Base-by-base conservation (phyloP, 495 filamentous ascomycete species). In the Penicillium simplicissimum region DNA sequence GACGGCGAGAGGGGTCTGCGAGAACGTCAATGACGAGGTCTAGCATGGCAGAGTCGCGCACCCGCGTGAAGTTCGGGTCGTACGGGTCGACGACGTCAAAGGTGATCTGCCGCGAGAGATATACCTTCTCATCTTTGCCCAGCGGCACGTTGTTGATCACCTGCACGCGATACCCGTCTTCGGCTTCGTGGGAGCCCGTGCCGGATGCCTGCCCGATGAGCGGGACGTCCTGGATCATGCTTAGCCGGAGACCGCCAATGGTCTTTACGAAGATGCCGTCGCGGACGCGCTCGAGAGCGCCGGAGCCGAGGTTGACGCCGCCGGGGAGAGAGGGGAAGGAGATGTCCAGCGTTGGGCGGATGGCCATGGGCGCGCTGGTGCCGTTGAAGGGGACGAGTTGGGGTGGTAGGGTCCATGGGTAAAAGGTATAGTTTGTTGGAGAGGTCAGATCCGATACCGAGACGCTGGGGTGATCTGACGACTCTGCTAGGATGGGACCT, bases 121-220 rank as follows among this genome's bases (percentile, higher is more conserved):
- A 90, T 57, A 97, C 85, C 68, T 88, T 92, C 76, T 98, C 95
- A 66, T 97, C 93, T 59, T 90, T 88, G 9, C 95, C 95, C 1
- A 98, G 77, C 0, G 88, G 81, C 31, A 96, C 82, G 67, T 90
- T 90, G 47, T 90, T 90, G 72, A 98, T 84, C 43, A 88, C 88
- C 57, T 86, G 89, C 23, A 96, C 83, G 60, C 91, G 81, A 76
- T 85, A 96, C 37, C 77, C 76, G 37, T 76, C 78, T 17, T 65
- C 73, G 21, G 73, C 52, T 28, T 55, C 53, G 0, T 8, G 23
- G 14, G 52, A 55, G 15, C 67, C 74, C 15, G 76, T 38, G 40
- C n/a, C 48, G 48, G 19, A 74, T 8, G 66, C 56, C 5, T 72
- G 63, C n/a, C 77, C 75, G 17, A 57, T 60, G 6, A 74, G 53